Percentiles rank a stretch among this genome's conserved stretches.
These are phyloP conservation scores for Phytopythium sindhum DNA, from an alignment of 352 stramenopile genomes.

Conservation along the genomic window DNA sequence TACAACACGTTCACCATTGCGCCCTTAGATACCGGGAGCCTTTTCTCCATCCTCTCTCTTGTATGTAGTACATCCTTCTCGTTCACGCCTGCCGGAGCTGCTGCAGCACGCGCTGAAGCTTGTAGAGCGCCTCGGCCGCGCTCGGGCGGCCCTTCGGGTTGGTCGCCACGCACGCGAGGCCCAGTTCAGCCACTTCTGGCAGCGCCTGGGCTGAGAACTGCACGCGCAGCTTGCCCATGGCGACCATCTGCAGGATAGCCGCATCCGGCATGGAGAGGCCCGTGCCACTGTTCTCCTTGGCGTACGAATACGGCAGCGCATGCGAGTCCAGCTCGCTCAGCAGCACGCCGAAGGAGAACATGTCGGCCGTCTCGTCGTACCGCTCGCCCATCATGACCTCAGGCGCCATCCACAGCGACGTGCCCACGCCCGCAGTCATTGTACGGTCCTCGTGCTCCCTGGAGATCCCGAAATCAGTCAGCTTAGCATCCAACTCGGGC, in stretches of 20 bases:
- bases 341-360: slow-evolving; percentile 44
- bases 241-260: slow-evolving; percentile 43
- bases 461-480: slow-evolving; percentile 42
- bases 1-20: no score
- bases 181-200: slow-evolving; percentile 22
- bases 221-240: slow-evolving; percentile 35
- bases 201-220: slow-evolving; percentile 25
- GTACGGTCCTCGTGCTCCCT: slow-evolving; percentile 22
- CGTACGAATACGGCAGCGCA: slow-evolving; percentile 20
- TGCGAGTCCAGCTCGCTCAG: slow-evolving; percentile 33
- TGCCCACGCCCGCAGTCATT: slow-evolving; percentile 34
- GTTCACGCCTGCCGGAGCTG: background rate
- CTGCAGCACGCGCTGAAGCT: slow-evolving; percentile 17
- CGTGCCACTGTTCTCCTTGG: slow-evolving; percentile 22
- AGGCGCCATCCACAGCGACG: no score
- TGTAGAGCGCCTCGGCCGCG: slow-evolving; percentile 34
- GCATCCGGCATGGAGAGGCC: slow-evolving; percentile 25
- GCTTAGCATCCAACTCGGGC: slow-evolving; percentile 30
- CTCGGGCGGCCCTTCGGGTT: slow-evolving; percentile 30
- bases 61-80: no score
- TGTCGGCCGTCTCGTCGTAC: slow-evolving; percentile 40
- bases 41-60: no score
- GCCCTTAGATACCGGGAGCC: no score
- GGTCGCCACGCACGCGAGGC: slow-evolving; percentile 30
- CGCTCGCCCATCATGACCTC: slow-evolving; percentile 35